These are phyloP conservation scores for Naganishia cerealis DNA, from an alignment of 1,284 basidiomycete genomes.

Conservation along the genomic window DNA sequence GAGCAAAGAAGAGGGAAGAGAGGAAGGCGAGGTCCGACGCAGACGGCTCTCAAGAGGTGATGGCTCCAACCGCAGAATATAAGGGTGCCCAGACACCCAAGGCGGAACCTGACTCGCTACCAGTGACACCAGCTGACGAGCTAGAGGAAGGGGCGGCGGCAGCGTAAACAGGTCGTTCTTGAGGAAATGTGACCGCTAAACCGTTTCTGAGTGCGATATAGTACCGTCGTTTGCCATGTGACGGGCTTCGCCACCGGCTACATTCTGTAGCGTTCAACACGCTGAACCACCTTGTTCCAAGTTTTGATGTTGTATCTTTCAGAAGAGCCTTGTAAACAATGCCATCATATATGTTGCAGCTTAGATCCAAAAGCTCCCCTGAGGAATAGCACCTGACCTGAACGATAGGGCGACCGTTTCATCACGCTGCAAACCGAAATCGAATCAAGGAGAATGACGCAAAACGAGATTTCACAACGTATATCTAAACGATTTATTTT, in stretches of 20 bases:
- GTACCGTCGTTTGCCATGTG: no score
- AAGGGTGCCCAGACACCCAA: neutral
- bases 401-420: no score
- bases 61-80: neutral
- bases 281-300: neutral
- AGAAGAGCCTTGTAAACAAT: no score
- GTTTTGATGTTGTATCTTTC: no score
- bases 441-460: neutral
- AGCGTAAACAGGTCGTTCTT: neutral
- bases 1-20: constrained; percentile 5
- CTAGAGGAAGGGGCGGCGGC: neutral
- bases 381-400: no score
- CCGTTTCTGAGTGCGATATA: no score
- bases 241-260: neutral
- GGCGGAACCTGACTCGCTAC: neutral
- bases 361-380: no score
- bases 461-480: constrained; percentile 1
- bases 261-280: neutral
- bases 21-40: neutral
- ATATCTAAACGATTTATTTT: constrained; percentile 19
- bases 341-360: no score
- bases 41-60: neutral
- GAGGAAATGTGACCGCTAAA: neutral
- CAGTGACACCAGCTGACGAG: neutral
- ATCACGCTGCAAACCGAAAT: neutral